Percentiles rank a stretch among this genome's conserved stretches.
phyloP scores from a whole-genome alignment of 331 rosid species.

The Spiraea crenata region DNA sequence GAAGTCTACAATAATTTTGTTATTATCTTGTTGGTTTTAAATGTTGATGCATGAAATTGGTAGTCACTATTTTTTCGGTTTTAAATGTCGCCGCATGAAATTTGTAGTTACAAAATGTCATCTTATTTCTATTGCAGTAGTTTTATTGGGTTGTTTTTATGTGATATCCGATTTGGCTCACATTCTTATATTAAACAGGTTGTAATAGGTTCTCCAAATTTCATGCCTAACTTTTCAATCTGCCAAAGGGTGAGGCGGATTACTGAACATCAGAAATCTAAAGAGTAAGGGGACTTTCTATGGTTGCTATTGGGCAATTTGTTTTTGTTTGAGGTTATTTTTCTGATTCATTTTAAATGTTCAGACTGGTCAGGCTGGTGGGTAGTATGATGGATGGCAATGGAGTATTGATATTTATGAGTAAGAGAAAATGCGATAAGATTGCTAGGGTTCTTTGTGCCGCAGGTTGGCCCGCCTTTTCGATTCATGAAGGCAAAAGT shows the following conservation, averaged over 20 bases:
- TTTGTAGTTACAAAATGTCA: background rate
- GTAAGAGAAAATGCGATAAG: constrained; percentile 96
- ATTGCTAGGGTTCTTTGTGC: constrained; percentile 91
- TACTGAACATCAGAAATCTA: constrained; percentile 94
- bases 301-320: constrained; percentile 11
- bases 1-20: background rate
- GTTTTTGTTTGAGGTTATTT: constrained; percentile 1
- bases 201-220: constrained; percentile 76
- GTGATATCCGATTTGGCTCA: constrained; percentile 7
- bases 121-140: background rate
- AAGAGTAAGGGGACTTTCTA: constrained; percentile 49
- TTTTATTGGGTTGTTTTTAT: background rate
- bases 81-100: background rate
- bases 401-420: constrained; percentile 93
- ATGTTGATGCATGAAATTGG: too few species aligned
- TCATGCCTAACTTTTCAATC: constrained; percentile 97
- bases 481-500: constrained; percentile 97
- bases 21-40: background rate
- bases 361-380: constrained; percentile 86
- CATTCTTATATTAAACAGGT: constrained; percentile 53
- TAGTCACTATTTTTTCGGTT: background rate
- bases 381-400: constrained; percentile 99
- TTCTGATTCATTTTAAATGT: constrained; percentile 26
- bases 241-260: constrained; percentile 86
- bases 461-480: constrained; percentile 99